Evolutionary conservation across 2,329 filamentous ascomycete species (phyloP).

Genomic region (Passalora sequoiae): DNA sequence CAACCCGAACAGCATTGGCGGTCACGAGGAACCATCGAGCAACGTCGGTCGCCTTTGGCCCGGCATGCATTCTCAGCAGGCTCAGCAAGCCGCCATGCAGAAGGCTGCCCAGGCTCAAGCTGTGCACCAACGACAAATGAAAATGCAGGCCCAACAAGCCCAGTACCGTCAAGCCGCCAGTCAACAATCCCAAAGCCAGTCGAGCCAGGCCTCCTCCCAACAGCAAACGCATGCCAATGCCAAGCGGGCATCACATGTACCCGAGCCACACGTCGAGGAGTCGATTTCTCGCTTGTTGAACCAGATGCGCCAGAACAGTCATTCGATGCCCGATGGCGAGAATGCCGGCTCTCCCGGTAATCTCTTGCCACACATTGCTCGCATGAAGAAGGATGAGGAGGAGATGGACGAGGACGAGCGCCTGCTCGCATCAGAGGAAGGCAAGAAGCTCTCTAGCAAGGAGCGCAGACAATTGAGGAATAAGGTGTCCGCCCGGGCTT

Average conservation of each 20-base stretch:
- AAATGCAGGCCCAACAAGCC: conserved; percentile 36
- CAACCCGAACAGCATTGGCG: conserved; percentile 67
- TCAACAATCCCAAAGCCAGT: conserved; percentile 17
- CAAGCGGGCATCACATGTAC: conserved; percentile 42
- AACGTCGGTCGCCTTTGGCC: conserved; percentile 72
- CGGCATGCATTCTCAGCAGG: conserved; percentile 86
- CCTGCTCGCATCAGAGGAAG: conserved; percentile 89
- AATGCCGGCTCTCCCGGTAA: conserved; percentile 44
- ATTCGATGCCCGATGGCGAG: conserved; percentile 38
- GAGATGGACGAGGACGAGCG: conserved; percentile 99
- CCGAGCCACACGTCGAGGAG: conserved; percentile 61
- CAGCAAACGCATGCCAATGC: conserved; percentile 35
- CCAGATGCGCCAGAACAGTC: conserved; percentile 76
- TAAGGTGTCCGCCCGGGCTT: conserved; percentile 96
- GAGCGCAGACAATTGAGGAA: conserved; percentile 95
- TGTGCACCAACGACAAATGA: conserved; percentile 49
- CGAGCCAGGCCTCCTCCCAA: conserved; percentile 28
- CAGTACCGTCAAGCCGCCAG: conserved; percentile 33
- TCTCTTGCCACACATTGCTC: conserved; percentile 62
- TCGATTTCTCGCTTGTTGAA: conserved; percentile 90
- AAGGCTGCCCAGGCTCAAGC: conserved; percentile 39
- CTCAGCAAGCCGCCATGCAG: conserved; percentile 57
- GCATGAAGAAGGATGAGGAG: conserved; percentile 86
- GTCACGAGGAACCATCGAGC: conserved; percentile 54
- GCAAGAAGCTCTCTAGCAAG: conserved; percentile 98